Evolutionary conservation across 2,329 filamentous ascomycete species (phyloP), one percentile per base, ranked within the genome.

Genomic region (Fusarium citri): DNA sequence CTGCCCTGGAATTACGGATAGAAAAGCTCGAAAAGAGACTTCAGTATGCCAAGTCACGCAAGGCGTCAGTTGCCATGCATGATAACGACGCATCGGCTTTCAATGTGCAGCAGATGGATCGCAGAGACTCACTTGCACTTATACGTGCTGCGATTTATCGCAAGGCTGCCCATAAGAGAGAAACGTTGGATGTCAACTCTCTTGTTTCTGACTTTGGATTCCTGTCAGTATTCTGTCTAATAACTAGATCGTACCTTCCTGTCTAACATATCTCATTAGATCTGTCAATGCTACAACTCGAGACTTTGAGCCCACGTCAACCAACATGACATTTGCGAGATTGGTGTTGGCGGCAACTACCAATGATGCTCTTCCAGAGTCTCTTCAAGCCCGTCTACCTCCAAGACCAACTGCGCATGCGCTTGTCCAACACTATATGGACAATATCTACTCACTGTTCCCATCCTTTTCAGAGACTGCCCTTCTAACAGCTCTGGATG

Each of bases 121-220:
- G 91, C 48, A 89, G 89, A 73, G 88, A 90, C 72, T 91, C 89
- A 3, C 80, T 91, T 31, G 87, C 88, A 3, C 84, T 82, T 23
- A 91, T 91, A 64, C 84, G 86, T 45, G 88, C 86, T 40, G 88
- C 88, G 42, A 89, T 91, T 51, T 86, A 89, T 74, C 87, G 88
- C 41, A 91, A 90, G 73, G 89, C 88, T 20, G 88, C 86, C n/a
- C 83, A 86, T 59, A 87, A 83, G 72, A 85, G 88, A 45, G 95
- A 98, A 78, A 92, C 92, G 47, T 92, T 91, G 0, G 93, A 97
- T 78, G 94, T 98, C 56, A 95, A 98, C 80, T 91, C 96, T 55
- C 84, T 98, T 5, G 93, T 98, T 23, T 97, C 94, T 2, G 94
- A 97, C 76, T 97, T 98, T 84, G 94, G 94, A 56, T 95, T 94